These are phyloP conservation scores for Lentinula aciculospora DNA, from an alignment of 768 basidiomycete species.

Conservation along the genomic window DNA sequence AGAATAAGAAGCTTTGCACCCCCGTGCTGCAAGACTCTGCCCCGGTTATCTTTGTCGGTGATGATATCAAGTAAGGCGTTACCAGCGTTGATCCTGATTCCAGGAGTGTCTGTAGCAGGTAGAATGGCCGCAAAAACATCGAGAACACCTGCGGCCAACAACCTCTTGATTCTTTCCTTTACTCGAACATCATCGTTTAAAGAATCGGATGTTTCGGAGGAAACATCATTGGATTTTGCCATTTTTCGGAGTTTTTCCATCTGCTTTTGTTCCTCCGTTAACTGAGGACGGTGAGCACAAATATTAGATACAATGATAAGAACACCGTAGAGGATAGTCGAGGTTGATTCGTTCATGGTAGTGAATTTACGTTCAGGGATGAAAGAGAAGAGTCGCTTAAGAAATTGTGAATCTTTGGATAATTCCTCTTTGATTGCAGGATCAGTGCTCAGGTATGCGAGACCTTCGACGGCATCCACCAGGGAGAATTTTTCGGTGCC, in stretches of 20 bases:
- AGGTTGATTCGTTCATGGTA: slow-evolving; percentile 24
- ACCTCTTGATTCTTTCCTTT: slow-evolving; percentile 47
- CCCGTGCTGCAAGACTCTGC: slow-evolving; percentile 71
- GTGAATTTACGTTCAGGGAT: slow-evolving; percentile 43
- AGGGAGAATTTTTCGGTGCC: slow-evolving; percentile 34
- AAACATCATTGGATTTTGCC: slow-evolving; percentile 39
- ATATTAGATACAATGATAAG: slow-evolving; percentile 74
- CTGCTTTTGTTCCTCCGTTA: slow-evolving; percentile 80
- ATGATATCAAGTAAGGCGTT: slow-evolving; percentile 65
- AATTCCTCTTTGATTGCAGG: slow-evolving; percentile 59
- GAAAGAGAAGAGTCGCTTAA: slow-evolving; percentile 51
- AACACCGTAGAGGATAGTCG: slow-evolving; percentile 71
- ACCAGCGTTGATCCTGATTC: slow-evolving; percentile 53
- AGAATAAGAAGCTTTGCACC: slow-evolving; percentile 62
- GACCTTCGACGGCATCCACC: slow-evolving; percentile 71
- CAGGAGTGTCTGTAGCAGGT: slow-evolving; percentile 54
- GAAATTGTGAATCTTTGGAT: slow-evolving; percentile 46
- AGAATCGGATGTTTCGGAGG: slow-evolving; percentile 23
- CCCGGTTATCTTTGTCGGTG: slow-evolving; percentile 74
- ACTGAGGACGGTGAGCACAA: slow-evolving; percentile 59
- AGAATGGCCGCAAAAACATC: slow-evolving; percentile 55
- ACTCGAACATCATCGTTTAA: slow-evolving; percentile 69
- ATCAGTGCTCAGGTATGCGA: slow-evolving; percentile 75
- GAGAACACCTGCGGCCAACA: slow-evolving; percentile 60
- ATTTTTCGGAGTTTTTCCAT: slow-evolving; percentile 75